Evolutionary conservation across 2,329 filamentous ascomycete species (phyloP), one percentile per base, ranked within the genome.

Genomic region (Aspergillus fijiensis): DNA sequence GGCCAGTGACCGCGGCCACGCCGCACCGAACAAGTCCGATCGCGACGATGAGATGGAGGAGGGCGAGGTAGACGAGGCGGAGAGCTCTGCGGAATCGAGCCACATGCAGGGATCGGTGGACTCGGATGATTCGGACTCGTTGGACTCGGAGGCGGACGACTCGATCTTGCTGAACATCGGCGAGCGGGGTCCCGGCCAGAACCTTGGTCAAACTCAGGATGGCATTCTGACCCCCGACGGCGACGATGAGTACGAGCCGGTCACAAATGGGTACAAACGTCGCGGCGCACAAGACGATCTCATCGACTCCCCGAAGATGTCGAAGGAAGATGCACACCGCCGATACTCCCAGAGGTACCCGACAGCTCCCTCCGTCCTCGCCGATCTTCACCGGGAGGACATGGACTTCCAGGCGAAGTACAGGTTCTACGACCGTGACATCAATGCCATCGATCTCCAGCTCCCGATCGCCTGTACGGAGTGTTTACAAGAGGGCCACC

Each of bases 91-190:
- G 2, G 53, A 57, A 7, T 64, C 58, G 3, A 64, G 56, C 27
- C 52, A 55, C 25, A 62, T 63, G 56, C 53, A 62, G 39, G 25
- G 61, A 9, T 72, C 72, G 10, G 65, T 65, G 25, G 71, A 74
- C 21, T 72, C 72, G 10, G 70, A 71, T n/a, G 70, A 72, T 48
- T 72, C 70, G 11, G 67, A 65, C 16, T 73, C 72, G 25, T 31
- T 70, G 50, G 70, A 67, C 45, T 74, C 72, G 2, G 76, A 76
- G 58, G 76, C 73, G 2, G 77, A 77, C 54, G 73, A 78, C 55
- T 76, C 75, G 0, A 79, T 80, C 55, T 59, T 80, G 67, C 62
- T 80, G 58, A 80, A 80, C 55, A 67, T 80, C 52, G 73, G 74
- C 31, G 61, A 66, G 5, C 55, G 61, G 49, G 51, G 57, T 23